phyloP scores from a whole-genome alignment of 768 basidiomycete species.

The Podaxis sp. region DNA sequence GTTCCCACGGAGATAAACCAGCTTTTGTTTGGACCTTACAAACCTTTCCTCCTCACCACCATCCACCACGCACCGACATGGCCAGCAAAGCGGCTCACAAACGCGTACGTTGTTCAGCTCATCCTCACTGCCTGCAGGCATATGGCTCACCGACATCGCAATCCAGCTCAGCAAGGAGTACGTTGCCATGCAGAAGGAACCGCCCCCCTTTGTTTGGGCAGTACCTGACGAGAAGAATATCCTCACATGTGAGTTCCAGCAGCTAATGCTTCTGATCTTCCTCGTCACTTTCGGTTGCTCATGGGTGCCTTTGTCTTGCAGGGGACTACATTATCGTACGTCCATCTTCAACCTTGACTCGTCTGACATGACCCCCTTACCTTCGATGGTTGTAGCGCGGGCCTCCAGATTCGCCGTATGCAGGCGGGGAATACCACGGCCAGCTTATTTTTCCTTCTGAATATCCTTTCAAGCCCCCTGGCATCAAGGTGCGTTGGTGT shows the following conservation, averaged over 20 bases:
- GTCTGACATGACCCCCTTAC: slow-evolving; percentile 13
- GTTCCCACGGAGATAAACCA: not conserved
- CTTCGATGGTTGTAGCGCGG: slow-evolving; percentile 60
- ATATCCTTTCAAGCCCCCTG: slow-evolving; percentile 96
- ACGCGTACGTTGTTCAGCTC: slow-evolving; percentile 48
- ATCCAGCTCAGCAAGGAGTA: slow-evolving; percentile 83
- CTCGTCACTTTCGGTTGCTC: not conserved
- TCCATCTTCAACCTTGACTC: slow-evolving; percentile 13
- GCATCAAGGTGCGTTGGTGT: slow-evolving; percentile 73
- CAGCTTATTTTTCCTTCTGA: slow-evolving; percentile 90
- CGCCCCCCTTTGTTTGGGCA: slow-evolving; percentile 96
- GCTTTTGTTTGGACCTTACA: not conserved
- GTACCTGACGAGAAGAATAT: slow-evolving; percentile 98
- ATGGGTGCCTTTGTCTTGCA: slow-evolving; percentile 28
- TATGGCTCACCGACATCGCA: not conserved
- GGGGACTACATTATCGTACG: slow-evolving; percentile 95
- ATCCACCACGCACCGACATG: slow-evolving; percentile 41
- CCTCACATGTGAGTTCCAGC: slow-evolving; percentile 71
- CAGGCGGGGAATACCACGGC: slow-evolving; percentile 93
- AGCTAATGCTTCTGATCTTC: not conserved
- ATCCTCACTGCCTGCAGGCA: slow-evolving; percentile 9
- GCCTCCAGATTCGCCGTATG: slow-evolving; percentile 89
- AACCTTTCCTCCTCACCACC: slow-evolving; percentile 24
- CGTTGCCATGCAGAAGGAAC: slow-evolving; percentile 86
- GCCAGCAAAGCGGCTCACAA: slow-evolving; percentile 86